Evolutionary conservation across 78 protist genomes (phyloP), one percentile per base, ranked within the genome.

Genomic region (Monosiga brevicollis): DNA sequence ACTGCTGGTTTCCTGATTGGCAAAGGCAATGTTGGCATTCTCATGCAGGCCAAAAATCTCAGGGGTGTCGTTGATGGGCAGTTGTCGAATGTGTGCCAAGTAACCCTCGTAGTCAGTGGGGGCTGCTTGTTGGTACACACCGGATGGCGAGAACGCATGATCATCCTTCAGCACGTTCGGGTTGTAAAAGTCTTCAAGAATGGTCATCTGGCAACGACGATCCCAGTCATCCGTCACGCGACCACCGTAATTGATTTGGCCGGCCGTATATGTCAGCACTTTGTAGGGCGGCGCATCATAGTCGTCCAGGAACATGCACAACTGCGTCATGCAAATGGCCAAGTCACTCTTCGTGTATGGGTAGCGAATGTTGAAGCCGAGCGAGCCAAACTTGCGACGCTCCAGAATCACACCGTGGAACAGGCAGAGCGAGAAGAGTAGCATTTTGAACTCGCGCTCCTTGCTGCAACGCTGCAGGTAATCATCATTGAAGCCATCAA

Each of bases 181-280:
- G 43, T 38, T 34, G 62, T 91, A 55, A 76, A 42, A 86, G 22
- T 39, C 80, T 10, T 38, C 38, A 42, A 93, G 74, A 24, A 93
- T 70, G 15, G 89, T 88, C 76, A 75, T 76, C 79, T 91, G 40
- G 32, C 84, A n/a, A 15, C 95, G 78, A 22, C 95, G 89, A 85
- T 96, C 98, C 87, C 85, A 79, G 81, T 90, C 94, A 83, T 96
- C 98, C 22, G 98, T 94, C 55, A 96, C 94, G 24, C 96, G 80
- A 1, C 98, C 98, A 9, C 98, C 98, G 85, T 94, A 96, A 85
- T 92, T 92, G 88, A 92, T 90, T 32, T 94, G 83, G 26, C 95
- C 97, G 0, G 88, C 78, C 41, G 90, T 84, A 70, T 80, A 84
- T 72, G 1, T 1, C 40, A 94, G 83, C 70, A 91, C 92, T 43